Conservation (phyloP, 371 early-diverging fungal species). For the Circinella umbellata region DNA sequence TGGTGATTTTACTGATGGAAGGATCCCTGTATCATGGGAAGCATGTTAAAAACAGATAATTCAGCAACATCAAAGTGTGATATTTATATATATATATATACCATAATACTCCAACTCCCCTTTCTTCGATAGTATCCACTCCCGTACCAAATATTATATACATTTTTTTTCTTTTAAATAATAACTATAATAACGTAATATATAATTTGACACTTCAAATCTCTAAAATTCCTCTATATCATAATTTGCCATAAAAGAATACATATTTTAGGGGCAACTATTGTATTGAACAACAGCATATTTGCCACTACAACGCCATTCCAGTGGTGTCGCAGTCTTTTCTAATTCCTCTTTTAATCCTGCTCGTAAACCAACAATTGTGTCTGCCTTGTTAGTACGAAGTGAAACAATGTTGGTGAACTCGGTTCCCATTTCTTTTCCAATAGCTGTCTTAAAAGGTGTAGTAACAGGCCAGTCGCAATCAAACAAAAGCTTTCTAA, state of each 20-base stretch:
- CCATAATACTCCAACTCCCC: neutral
- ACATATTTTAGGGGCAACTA: neutral
- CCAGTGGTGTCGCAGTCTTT: slow-evolving; percentile 35
- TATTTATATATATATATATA: neutral
- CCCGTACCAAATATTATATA: no score
- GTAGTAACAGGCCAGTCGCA: slow-evolving; percentile 84
- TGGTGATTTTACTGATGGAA: slow-evolving; percentile 36
- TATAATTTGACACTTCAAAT: no score
- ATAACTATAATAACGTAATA: no score
- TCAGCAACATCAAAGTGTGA: no score
- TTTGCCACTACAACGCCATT: slow-evolving; percentile 78
- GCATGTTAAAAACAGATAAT: slow-evolving; percentile 28
- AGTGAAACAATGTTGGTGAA: slow-evolving; percentile 73
- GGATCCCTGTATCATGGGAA: slow-evolving; percentile 49
- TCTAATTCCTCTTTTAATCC: slow-evolving; percentile 68
- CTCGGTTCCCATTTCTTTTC: slow-evolving; percentile 59
- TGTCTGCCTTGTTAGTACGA: slow-evolving; percentile 91
- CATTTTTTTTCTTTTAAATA: no score
- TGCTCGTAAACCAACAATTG: slow-evolving; percentile 75
- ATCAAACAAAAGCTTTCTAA: slow-evolving; percentile 91
- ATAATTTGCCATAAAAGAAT: neutral
- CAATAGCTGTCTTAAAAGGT: slow-evolving; percentile 83
- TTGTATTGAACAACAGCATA: slow-evolving; percentile 74
- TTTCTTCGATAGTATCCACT: no score
- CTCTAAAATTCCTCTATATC: neutral